Conservation (phyloP, 148 eudicot genomes). For the Pharnaceum exiguum region DNA sequence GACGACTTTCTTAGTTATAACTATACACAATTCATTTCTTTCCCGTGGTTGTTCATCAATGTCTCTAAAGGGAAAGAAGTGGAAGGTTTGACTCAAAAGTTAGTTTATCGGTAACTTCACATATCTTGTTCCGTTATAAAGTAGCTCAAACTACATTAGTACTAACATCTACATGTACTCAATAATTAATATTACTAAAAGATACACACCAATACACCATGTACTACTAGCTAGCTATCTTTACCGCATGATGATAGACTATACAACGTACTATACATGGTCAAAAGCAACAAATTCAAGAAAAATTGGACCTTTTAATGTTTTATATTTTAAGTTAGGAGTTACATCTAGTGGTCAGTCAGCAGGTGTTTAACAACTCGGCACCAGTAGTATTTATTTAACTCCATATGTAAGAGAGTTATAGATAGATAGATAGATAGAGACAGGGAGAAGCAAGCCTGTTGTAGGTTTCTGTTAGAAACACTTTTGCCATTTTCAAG, state of each 20-base stretch:
- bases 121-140: conserved; percentile 26
- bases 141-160: conserved; percentile 16
- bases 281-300: not conserved
- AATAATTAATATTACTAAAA: not conserved
- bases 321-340: not conserved
- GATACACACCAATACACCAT: too few species aligned
- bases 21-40: conserved; percentile 12
- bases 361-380: conserved; percentile 32
- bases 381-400: conserved; percentile 18
- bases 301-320: not conserved
- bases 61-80: not conserved
- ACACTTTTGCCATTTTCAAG: conserved; percentile 28
- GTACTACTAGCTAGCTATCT: too few species aligned
- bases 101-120: not conserved
- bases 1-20: not conserved
- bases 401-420: conserved; percentile 8
- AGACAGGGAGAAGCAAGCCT: not conserved
- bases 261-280: too few species aligned
- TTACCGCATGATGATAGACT: too few species aligned
- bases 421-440: not conserved
- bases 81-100: conserved; percentile 18
- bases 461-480: conserved; percentile 26
- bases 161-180: conserved; percentile 8
- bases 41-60: conserved; percentile 35
- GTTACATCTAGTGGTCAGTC: conserved; percentile 17